Evolutionary conservation across 352 stramenopile genomes (phyloP).

Genomic region (Blastocystis sp.): DNA sequence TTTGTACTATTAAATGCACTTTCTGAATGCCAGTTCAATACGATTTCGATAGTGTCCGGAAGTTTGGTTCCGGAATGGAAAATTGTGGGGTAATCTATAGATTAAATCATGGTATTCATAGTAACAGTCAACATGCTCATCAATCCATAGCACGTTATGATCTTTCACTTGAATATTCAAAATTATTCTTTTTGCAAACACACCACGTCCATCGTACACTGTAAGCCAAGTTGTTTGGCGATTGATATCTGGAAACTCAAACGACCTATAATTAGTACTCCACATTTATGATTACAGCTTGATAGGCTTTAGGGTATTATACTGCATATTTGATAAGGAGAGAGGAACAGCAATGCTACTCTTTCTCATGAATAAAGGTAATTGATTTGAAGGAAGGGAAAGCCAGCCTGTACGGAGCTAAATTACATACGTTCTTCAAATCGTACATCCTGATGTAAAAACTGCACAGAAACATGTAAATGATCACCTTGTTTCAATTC

Average conservation of each 20-base stretch:
- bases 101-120: neutral
- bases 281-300: neutral
- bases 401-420: constrained; percentile 29
- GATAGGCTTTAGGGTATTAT: constrained; percentile 25
- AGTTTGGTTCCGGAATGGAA: constrained; percentile 12
- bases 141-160: constrained; percentile 39
- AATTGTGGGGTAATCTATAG: constrained; percentile 11
- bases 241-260: constrained; percentile 42
- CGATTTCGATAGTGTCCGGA: neutral
- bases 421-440: neutral
- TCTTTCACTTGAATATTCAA: constrained; percentile 18
- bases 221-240: constrained; percentile 46
- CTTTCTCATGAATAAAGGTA: constrained; percentile 6
- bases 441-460: constrained; percentile 22
- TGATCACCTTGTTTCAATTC: constrained; percentile 23
- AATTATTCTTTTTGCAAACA: constrained; percentile 41
- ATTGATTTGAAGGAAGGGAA: constrained; percentile 14
- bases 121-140: constrained; percentile 41
- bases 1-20: neutral
- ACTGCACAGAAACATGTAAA: constrained; percentile 48
- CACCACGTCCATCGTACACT: constrained; percentile 16
- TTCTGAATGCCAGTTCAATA: constrained; percentile 26
- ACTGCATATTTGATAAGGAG: neutral
- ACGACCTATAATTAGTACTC: neutral
- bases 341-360: neutral